Percentiles rank a stretch among this genome's conserved stretches.
These are phyloP conservation scores for Thalassiosira profunda DNA, from an alignment of 108 stramenopile genomes.

Conservation along the genomic window DNA sequence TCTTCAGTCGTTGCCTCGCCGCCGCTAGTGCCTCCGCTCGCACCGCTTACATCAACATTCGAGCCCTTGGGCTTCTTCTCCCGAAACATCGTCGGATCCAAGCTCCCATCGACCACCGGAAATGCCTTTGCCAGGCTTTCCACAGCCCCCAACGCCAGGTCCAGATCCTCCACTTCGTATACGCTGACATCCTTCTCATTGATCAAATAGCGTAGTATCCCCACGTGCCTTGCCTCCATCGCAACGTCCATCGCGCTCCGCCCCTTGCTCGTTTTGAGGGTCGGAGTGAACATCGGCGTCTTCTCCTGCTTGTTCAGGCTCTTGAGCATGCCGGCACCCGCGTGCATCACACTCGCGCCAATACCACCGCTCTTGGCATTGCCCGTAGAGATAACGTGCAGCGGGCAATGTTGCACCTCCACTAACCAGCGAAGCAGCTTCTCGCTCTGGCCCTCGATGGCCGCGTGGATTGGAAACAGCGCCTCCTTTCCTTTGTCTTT, in stretches of 20 bases:
- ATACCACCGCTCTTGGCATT: slow-evolving; percentile 34
- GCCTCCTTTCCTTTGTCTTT: slow-evolving; percentile 46
- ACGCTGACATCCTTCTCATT: slow-evolving; percentile 70
- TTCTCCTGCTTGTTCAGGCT: slow-evolving; percentile 51
- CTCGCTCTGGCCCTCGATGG: slow-evolving; percentile 77
- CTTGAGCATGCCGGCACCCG: slow-evolving; percentile 31
- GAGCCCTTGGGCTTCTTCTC: not conserved
- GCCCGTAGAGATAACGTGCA: slow-evolving; percentile 55
- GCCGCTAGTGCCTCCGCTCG: not conserved
- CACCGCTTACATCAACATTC: not conserved
- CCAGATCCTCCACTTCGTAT: slow-evolving; percentile 71
- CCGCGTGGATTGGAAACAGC: slow-evolving; percentile 84
- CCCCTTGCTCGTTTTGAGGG: slow-evolving; percentile 69
- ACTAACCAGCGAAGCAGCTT: slow-evolving; percentile 82
- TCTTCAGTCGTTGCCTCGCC: not conserved
- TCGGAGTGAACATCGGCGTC: slow-evolving; percentile 33
- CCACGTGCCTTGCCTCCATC: slow-evolving; percentile 59
- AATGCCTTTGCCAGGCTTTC: slow-evolving; percentile 49
- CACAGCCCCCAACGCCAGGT: slow-evolving; percentile 61
- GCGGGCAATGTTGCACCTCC: slow-evolving; percentile 82
- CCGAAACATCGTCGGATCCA: not conserved
- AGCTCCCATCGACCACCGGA: not conserved
- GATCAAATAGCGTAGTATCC: slow-evolving; percentile 77
- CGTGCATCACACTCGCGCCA: slow-evolving; percentile 11
- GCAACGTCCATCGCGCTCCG: slow-evolving; percentile 78